Base-by-base conservation (phyloP, 2,329 filamentous ascomycete species). In the Arthroderma sp. region DNA sequence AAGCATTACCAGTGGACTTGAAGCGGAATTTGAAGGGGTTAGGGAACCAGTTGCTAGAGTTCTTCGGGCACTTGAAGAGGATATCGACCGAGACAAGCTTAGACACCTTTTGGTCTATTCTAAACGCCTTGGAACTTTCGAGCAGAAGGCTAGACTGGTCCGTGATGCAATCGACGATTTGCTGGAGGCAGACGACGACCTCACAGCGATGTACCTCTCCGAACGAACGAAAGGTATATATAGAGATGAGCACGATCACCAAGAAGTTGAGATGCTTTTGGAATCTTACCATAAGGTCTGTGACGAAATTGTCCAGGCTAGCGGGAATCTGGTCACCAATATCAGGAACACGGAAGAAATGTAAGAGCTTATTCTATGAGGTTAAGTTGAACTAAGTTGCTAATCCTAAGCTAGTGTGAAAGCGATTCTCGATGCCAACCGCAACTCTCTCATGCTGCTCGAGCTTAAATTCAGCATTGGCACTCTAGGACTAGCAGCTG, bases 281-380 rank as follows among this genome's bases (percentile, higher is more conserved):
- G 93, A 98, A 71, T 95, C 90, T 2, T 98, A 98, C 70, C 89
- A 97, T 71, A 97, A 97, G 71, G 86, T 98, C 43, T 91, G 90
- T 63, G 93, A 98, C 68, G 93, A 98, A 76, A 96, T 97, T 65
- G 91, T 96, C 7, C 91, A 98, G 72, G 88, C 94, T 61, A 89
- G 90, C 15, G 87, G 89, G 61, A 97, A 95, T 72, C 73, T 97
- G 63, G 91, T 97, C 57, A 91, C 87, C 8, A 90, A 88, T 63
- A 98, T 98, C 70, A 83, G 93, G 65, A 98, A 97, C 73, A 98
- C 93, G 0, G 93, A 98, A 73, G 93, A 98, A 74, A 94, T 98
- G 89, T 94, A 79, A 74, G 86, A 73, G 13, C 38, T 6, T n/a
- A n/a, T 23, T 7, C 15, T 9, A 17, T 21, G 33, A 25, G 17